Conservation (phyloP, 2,329 filamentous ascomycete genomes). For the Neofusicoccum laricinum region DNA sequence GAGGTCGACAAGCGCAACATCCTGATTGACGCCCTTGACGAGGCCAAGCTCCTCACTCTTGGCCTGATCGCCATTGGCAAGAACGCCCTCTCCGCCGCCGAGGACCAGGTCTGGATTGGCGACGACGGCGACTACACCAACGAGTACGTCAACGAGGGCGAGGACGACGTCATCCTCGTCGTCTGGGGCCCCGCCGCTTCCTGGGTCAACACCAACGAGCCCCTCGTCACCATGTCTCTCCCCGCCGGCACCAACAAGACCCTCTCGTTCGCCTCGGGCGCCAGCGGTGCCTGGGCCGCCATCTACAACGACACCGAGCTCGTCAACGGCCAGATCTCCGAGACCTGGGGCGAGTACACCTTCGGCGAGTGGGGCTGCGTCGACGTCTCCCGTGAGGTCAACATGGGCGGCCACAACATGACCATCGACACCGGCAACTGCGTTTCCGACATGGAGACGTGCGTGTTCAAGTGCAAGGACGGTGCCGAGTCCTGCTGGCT, state of each 20-base stretch:
- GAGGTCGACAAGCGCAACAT: conserved; percentile 12
- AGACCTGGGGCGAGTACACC: conserved; percentile 47
- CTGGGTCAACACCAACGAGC: conserved; percentile 34
- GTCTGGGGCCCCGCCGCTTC: conserved; percentile 36
- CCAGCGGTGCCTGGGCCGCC: conserved; percentile 40
- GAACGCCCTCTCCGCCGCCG: conserved; percentile 26
- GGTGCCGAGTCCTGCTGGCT: conserved; percentile 29
- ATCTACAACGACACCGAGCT: conserved; percentile 18
- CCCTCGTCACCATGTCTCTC: conserved; percentile 40
- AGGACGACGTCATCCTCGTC: conserved; percentile 31
- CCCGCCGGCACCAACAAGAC: conserved; percentile 34
- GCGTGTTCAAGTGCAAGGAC: conserved; percentile 44
- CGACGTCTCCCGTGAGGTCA: conserved; percentile 45
- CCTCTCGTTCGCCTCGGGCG: conserved; percentile 37
- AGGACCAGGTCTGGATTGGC: conserved; percentile 34
- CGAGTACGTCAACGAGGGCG: conserved; percentile 35
- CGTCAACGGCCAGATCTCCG: conserved; percentile 38
- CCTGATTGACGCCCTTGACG: conserved; percentile 20
- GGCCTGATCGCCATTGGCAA: conserved; percentile 27
- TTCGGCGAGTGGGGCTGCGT: conserved; percentile 39
- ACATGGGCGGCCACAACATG: conserved; percentile 44
- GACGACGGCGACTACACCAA: conserved; percentile 32
- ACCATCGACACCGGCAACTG: conserved; percentile 40
- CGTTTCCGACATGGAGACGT: conserved; percentile 40
- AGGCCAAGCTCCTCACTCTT: conserved; percentile 23